Percentiles rank a stretch among this genome's conserved stretches.
These are phyloP conservation scores for Tetrapisispora taiwanensis DNA, from an alignment of 805 yeast species.

Conservation along the genomic window DNA sequence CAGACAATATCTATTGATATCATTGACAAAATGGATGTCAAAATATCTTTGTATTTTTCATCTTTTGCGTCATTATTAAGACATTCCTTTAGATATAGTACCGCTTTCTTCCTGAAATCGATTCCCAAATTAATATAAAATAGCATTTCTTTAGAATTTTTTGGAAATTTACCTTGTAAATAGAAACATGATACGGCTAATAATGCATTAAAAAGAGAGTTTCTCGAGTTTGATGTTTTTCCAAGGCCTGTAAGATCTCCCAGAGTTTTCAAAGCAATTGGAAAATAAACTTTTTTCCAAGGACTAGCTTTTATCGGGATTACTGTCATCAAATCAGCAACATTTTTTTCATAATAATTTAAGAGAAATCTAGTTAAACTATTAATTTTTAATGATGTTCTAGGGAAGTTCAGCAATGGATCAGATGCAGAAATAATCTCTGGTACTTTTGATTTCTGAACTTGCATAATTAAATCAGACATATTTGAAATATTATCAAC, in stretches of 20 bases:
- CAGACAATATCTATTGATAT: slow-evolving; percentile 80
- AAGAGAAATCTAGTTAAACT: slow-evolving; percentile 65
- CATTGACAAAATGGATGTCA: slow-evolving; percentile 78
- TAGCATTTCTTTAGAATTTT: slow-evolving; percentile 57
- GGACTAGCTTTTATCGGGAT: slow-evolving; percentile 67
- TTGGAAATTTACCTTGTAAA: slow-evolving; percentile 59
- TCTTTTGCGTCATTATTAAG: slow-evolving; percentile 39
- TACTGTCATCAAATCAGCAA: slow-evolving; percentile 72
- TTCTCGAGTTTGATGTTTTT: slow-evolving; percentile 61
- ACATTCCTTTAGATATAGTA: slow-evolving; percentile 53
- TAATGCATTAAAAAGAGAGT: slow-evolving; percentile 67
- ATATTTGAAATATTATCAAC: slow-evolving; percentile 11
- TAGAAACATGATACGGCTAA: slow-evolving; percentile 77
- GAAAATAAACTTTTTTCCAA: slow-evolving; percentile 81
- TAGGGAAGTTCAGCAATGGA: slow-evolving; percentile 30
- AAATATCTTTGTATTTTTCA: slow-evolving; percentile 73
- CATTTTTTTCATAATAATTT: slow-evolving; percentile 61
- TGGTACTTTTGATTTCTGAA: slow-evolving; percentile 10
- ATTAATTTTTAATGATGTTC: slow-evolving; percentile 51
- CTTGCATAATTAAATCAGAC: slow-evolving; percentile 17
- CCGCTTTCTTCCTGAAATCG: slow-evolving; percentile 64
- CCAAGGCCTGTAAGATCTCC: slow-evolving; percentile 75
- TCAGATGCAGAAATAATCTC: slow-evolving; percentile 5
- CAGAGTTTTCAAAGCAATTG: slow-evolving; percentile 69
- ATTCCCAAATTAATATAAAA: slow-evolving; percentile 65